Percentiles rank a stretch among this genome's conserved stretches.
Evolutionary conservation across 805 yeast species (phyloP).

Genomic region (Pichia paraexigua): DNA sequence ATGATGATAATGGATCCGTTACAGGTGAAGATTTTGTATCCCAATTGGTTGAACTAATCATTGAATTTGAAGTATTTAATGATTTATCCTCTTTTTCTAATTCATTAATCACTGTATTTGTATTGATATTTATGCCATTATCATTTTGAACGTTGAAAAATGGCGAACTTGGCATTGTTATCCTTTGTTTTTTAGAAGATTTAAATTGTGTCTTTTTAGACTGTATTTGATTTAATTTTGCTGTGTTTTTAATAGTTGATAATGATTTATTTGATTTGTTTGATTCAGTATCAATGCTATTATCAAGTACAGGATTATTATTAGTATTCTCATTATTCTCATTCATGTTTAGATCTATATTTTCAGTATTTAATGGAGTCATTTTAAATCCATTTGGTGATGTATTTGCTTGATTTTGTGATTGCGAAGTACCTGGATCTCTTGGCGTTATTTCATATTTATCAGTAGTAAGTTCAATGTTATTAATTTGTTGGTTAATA

Average conservation of each 20-base stretch:
- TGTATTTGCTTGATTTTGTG: slow-evolving; percentile 14
- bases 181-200: background rate
- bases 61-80: slow-evolving; percentile 14
- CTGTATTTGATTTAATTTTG: background rate
- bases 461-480: background rate
- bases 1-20: slow-evolving; percentile 19
- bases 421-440: slow-evolving; percentile 24
- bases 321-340: background rate
- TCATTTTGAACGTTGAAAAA: slow-evolving; percentile 18
- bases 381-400: slow-evolving; percentile 4
- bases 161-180: slow-evolving; percentile 29
- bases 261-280: background rate
- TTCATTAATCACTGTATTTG: background rate
- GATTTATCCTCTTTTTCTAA: slow-evolving; percentile 13
- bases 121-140: background rate
- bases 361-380: background rate
- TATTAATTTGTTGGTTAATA: background rate
- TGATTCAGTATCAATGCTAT: background rate
- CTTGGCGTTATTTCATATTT: slow-evolving; percentile 27
- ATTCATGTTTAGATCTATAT: background rate
- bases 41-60: slow-evolving; percentile 17
- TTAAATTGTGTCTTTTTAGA: background rate
- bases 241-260: background rate
- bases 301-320: background rate
- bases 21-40: slow-evolving; percentile 22